These are phyloP conservation scores for Ogataea pilisensis DNA, from an alignment of 805 yeast species.

Conservation along the genomic window DNA sequence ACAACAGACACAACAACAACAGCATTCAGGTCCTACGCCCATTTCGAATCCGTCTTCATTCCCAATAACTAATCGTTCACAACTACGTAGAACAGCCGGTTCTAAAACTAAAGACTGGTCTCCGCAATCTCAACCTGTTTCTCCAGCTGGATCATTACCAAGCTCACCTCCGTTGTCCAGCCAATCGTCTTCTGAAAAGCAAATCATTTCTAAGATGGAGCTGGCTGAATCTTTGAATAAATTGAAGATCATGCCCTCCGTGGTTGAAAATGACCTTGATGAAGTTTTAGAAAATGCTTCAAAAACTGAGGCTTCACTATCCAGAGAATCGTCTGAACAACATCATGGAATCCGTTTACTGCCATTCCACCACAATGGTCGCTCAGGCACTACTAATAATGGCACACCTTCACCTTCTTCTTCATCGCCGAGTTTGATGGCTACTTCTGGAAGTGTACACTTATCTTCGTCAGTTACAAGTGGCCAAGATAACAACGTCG, in stretches of 20 bases:
- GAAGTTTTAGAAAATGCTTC: constrained; percentile 25
- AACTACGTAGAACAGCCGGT: constrained; percentile 6
- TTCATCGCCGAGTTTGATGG: neutral
- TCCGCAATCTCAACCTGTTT: constrained; percentile 10
- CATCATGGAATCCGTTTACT: neutral
- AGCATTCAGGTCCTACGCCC: neutral
- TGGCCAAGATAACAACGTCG: neutral
- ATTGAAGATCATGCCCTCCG: constrained; percentile 30
- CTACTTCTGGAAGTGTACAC: neutral
- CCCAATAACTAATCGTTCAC: constrained; percentile 17
- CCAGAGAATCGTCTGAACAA: neutral
- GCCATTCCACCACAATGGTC: constrained; percentile 1
- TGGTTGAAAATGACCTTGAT: constrained; percentile 31
- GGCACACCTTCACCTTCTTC: constrained; percentile 1
- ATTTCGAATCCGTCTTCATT: neutral
- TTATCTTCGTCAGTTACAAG: constrained; percentile 1
- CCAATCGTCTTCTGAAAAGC: constrained; percentile 5
- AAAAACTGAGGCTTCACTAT: neutral
- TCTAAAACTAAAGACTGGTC: constrained; percentile 2
- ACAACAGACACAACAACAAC: neutral
- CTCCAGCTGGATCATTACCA: constrained; percentile 17
- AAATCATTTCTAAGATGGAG: constrained; percentile 17
- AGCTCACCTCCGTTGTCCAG: constrained; percentile 15
- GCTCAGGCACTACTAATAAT: neutral
- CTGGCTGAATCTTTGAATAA: constrained; percentile 22